A percentile compares a stretch with the other conserved stretches of the same genome.
These are phyloP conservation scores for Dioszegia aurantiaca DNA, from an alignment of 768 basidiomycete species.

Conservation along the genomic window DNA sequence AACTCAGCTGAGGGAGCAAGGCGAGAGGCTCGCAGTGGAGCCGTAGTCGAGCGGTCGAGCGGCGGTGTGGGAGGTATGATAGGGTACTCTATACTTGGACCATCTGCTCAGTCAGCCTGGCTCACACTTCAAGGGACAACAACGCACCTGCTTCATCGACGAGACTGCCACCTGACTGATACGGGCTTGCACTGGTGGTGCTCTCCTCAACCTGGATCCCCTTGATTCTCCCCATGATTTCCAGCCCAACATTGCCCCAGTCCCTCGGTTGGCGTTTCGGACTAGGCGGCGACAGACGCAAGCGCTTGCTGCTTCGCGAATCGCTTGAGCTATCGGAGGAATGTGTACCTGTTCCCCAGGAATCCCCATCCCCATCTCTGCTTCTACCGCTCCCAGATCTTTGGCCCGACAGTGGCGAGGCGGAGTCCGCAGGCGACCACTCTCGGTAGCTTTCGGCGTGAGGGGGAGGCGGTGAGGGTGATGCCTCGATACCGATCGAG, in stretches of 20 bases:
- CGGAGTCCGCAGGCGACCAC: slow-evolving; percentile 12
- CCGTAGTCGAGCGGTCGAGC: neutral
- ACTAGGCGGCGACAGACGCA: slow-evolving; percentile 34
- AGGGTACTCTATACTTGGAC: slow-evolving; percentile 26
- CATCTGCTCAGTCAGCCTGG: slow-evolving; percentile 13
- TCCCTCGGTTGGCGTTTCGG: slow-evolving; percentile 26
- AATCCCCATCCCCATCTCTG: slow-evolving; percentile 6
- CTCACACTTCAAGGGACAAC: too few species aligned
- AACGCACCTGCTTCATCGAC: too few species aligned
- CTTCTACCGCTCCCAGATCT: slow-evolving; percentile 1
- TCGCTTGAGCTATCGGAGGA: slow-evolving; percentile 15
- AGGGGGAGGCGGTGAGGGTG: slow-evolving; percentile 32
- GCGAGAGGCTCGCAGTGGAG: neutral
- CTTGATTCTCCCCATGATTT: slow-evolving; percentile 45
- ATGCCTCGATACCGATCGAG: slow-evolving; percentile 66
- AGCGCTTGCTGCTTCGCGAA: slow-evolving; percentile 30
- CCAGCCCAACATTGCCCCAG: slow-evolving; percentile 46
- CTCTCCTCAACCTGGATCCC: slow-evolving; percentile 36
- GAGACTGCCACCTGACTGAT: slow-evolving; percentile 10
- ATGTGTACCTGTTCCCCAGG: slow-evolving; percentile 12
- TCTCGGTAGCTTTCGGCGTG: neutral
- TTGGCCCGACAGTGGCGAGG: slow-evolving; percentile 9
- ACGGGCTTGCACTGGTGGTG: slow-evolving; percentile 35
- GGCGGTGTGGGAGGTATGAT: slow-evolving; percentile 37
- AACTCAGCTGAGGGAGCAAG: slow-evolving; percentile 2